These are phyloP conservation scores for Cucumis cinereus DNA, from an alignment of 306 rosid species.

Conservation along the genomic window DNA sequence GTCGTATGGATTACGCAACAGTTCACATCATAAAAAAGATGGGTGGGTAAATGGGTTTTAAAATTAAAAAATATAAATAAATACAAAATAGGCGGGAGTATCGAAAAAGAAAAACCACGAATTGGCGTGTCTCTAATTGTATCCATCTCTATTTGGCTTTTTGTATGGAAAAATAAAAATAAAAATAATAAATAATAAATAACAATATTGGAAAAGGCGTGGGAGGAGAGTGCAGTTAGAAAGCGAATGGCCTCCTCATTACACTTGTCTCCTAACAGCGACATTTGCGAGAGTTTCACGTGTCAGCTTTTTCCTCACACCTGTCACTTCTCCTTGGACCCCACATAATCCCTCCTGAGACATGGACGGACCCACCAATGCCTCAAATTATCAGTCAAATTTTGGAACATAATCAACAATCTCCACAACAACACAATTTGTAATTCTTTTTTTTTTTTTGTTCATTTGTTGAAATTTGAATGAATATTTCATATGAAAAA, in stretches of 20 bases:
- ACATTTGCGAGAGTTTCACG: slow-evolving; percentile 86
- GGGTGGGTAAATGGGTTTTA: neutral
- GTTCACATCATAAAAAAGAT: neutral
- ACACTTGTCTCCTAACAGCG: slow-evolving; percentile 31
- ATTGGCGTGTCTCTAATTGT: neutral
- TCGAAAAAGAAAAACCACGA: neutral
- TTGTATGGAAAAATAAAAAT: too few relatives aligned
- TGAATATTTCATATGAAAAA: too few relatives aligned
- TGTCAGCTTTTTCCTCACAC: slow-evolving; percentile 63
- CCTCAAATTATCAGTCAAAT: too few relatives aligned
- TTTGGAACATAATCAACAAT: too few relatives aligned
- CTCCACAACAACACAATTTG: too few relatives aligned
- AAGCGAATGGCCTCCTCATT: slow-evolving; percentile 1
- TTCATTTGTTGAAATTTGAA: too few relatives aligned
- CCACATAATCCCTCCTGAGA: neutral
- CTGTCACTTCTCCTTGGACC: slow-evolving; percentile 19
- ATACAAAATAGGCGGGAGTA: neutral
- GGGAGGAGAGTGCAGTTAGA: neutral
- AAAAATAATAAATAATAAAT: too few relatives aligned
- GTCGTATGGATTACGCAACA: slow-evolving; percentile 8
- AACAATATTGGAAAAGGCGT: neutral
- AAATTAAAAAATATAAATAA: neutral
- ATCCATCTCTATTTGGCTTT: neutral
- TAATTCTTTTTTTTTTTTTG: too few relatives aligned
- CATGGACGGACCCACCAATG: neutral